phyloP scores from a whole-genome alignment of 2,329 filamentous ascomycete genomes.

The Diplodia corticola region DNA sequence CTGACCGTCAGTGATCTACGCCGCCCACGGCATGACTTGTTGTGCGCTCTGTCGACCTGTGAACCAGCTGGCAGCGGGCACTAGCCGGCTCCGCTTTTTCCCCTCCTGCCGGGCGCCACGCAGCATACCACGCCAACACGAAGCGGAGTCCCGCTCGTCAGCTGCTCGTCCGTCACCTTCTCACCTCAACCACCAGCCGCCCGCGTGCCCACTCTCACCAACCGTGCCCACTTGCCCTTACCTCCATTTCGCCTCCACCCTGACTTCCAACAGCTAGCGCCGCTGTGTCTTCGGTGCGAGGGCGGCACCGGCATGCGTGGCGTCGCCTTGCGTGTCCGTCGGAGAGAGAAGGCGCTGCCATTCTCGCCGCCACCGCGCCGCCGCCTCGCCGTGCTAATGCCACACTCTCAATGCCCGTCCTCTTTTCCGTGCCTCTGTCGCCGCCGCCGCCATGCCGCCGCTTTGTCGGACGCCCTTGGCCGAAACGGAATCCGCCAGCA shows the following conservation, averaged over 20 bases:
- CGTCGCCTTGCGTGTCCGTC: neutral
- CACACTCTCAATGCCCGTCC: neutral
- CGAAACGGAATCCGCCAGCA: neutral
- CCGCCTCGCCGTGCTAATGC: neutral
- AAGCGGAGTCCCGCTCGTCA: constrained; percentile 9
- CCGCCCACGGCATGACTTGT: neutral
- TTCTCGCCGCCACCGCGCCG: neutral
- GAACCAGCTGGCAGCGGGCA: neutral
- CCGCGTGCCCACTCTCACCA: constrained; percentile 7
- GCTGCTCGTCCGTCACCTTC: neutral
- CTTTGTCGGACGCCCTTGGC: neutral
- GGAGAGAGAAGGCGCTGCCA: neutral
- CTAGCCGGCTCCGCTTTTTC: constrained; percentile 2
- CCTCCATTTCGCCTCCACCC: constrained; percentile 1
- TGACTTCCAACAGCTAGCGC: constrained; percentile 1
- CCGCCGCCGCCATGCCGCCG: neutral
- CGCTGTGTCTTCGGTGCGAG: neutral
- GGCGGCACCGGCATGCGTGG: neutral
- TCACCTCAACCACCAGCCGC: neutral
- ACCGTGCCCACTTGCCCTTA: neutral
- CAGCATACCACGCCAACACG: constrained; percentile 4
- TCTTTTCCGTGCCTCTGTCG: neutral
- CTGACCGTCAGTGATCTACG: constrained; percentile 23
- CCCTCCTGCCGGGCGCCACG: constrained; percentile 1
- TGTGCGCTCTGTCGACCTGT: neutral